Percentiles rank a stretch among this genome's conserved stretches.
These are phyloP conservation scores for Komagataella phaffii DNA, from an alignment of 805 yeast species.

Conservation along the genomic window DNA sequence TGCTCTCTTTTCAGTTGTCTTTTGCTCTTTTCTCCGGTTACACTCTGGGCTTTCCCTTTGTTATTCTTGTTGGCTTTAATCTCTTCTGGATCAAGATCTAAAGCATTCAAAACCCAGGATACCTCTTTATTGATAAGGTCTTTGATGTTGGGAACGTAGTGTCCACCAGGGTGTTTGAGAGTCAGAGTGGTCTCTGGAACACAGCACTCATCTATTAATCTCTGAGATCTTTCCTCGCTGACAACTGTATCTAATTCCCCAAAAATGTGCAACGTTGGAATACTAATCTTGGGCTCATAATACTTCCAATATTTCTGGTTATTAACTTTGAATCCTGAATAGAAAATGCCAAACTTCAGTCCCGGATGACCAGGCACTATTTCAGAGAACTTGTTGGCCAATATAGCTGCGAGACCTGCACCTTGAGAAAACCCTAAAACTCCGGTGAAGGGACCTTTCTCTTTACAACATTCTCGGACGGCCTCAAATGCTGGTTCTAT, in stretches of 20 bases:
- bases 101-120: constrained; percentile 15
- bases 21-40: not conserved
- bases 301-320: constrained; percentile 14
- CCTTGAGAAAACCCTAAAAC: constrained; percentile 91
- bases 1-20: not conserved
- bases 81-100: not conserved
- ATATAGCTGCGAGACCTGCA: constrained; percentile 70
- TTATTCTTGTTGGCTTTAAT: not conserved
- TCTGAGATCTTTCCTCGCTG: constrained; percentile 53
- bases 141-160: constrained; percentile 86
- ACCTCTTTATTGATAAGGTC: constrained; percentile 17
- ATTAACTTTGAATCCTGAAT: constrained; percentile 42
- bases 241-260: constrained; percentile 88
- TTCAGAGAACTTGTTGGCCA: constrained; percentile 45
- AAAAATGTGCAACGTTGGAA: constrained; percentile 55
- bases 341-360: constrained; percentile 63
- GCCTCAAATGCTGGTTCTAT: constrained; percentile 31
- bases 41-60: not conserved
- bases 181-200: constrained; percentile 23
- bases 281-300: constrained; percentile 14
- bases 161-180: constrained; percentile 90
- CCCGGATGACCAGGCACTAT: constrained; percentile 32
- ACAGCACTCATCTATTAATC: constrained; percentile 41
- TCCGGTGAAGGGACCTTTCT: constrained; percentile 79
- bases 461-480: constrained; percentile 30